phyloP scores from a whole-genome alignment of 176 grass and related monocot genomes.

The Olyra latifolia region DNA sequence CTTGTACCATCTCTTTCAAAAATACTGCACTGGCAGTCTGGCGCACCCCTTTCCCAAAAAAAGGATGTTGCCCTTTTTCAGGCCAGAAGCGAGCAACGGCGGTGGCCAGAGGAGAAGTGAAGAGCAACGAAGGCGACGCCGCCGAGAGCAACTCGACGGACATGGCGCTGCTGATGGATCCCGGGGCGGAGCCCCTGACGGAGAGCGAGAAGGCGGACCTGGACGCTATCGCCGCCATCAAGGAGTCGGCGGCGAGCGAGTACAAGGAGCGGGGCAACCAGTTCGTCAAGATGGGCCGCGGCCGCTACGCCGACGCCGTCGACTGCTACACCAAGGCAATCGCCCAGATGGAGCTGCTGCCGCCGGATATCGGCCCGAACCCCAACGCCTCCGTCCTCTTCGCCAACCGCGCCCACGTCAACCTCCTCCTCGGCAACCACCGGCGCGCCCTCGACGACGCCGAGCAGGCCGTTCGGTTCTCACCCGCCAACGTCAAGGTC shows the following conservation, averaged over 20 bases:
- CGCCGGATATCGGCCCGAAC: background rate
- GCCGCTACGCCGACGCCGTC: slow-evolving; percentile 74
- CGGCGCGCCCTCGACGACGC: slow-evolving; percentile 68
- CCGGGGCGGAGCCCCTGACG: slow-evolving; percentile 51
- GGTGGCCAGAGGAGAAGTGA: background rate
- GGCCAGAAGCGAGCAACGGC: background rate
- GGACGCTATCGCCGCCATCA: slow-evolving; percentile 73
- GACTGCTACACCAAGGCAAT: slow-evolving; percentile 88
- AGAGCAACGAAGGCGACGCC: background rate
- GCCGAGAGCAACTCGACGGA: background rate
- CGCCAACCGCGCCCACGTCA: slow-evolving; percentile 84
- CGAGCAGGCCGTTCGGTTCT: slow-evolving; percentile 62
- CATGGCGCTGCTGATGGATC: slow-evolving; percentile 89
- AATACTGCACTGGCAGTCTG: too few relatives aligned
- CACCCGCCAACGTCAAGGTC: slow-evolving; percentile 78
- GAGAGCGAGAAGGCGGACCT: slow-evolving; percentile 79
- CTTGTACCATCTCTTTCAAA: too few relatives aligned
- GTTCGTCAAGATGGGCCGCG: slow-evolving; percentile 76
- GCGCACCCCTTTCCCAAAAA: too few relatives aligned
- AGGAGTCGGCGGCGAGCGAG: slow-evolving; percentile 73
- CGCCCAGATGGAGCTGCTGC: slow-evolving; percentile 57
- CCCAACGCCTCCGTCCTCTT: slow-evolving; percentile 75
- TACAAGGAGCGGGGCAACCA: slow-evolving; percentile 86
- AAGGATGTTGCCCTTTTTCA: too few relatives aligned
- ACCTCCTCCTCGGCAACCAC: slow-evolving; percentile 85